Evolutionary conservation across 176 grass and related monocot genomes (phyloP).

Genomic region (Typha latifolia): DNA sequence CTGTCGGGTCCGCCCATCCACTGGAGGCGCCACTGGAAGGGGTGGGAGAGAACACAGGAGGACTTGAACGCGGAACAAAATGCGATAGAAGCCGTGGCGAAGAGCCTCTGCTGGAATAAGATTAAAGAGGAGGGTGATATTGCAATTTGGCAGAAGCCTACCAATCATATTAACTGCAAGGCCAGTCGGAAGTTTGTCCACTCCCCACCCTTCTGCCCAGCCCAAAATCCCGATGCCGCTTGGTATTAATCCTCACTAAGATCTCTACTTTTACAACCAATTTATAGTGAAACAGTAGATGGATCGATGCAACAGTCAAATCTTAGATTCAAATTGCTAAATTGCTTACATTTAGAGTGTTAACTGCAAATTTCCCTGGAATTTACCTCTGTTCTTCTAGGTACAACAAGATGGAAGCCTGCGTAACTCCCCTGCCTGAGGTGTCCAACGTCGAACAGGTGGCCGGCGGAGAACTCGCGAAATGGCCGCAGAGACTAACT

Average conservation of each 20-base stretch:
- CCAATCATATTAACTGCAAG: constrained; percentile 76
- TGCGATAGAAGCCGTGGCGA: constrained; percentile 63
- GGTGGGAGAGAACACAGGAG: constrained; percentile 54
- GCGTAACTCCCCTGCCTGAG: constrained; percentile 67
- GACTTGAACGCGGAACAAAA: constrained; percentile 60
- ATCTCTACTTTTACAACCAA: too few relatives aligned
- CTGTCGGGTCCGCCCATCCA: constrained; percentile 92
- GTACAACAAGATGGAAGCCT: constrained; percentile 75
- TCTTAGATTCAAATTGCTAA: too few relatives aligned
- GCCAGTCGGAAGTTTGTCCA: constrained; percentile 41
- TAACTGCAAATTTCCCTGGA: neutral
- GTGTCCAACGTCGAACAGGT: constrained; percentile 38
- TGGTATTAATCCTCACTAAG: constrained; percentile 34
- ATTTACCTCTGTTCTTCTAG: constrained; percentile 15
- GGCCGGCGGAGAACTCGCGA: constrained; percentile 66
- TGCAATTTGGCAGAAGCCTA: constrained; percentile 89
- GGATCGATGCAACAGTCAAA: too few relatives aligned
- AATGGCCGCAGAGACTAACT: constrained; percentile 74
- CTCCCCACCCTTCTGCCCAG: constrained; percentile 51
- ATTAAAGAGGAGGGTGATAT: constrained; percentile 61
- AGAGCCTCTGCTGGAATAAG: constrained; percentile 87
- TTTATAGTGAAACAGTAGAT: too few relatives aligned
- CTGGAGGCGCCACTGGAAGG: constrained; percentile 70
- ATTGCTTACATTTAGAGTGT: too few relatives aligned
- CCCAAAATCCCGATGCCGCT: constrained; percentile 53